phyloP scores from a whole-genome alignment of 768 basidiomycete genomes.

The Psilocybe azurescens region DNA sequence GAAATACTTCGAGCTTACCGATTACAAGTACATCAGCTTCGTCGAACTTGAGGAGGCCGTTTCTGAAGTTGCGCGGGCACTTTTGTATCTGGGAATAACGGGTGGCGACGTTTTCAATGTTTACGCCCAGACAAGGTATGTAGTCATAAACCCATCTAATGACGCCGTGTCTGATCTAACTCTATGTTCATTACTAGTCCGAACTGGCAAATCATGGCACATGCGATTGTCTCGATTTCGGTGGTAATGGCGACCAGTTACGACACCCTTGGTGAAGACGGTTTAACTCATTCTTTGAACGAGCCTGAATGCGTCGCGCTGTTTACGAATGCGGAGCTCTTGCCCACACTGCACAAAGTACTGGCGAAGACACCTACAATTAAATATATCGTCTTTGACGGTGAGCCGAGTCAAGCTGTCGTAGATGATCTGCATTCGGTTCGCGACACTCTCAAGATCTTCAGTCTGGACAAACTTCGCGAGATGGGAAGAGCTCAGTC shows the following conservation, averaged over 20 bases:
- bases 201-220: slow-evolving; percentile 89
- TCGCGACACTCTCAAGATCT: slow-evolving; percentile 64
- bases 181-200: slow-evolving; percentile 54
- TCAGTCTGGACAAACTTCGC: slow-evolving; percentile 75
- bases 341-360: slow-evolving; percentile 77
- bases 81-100: slow-evolving; percentile 71
- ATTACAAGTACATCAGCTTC: slow-evolving; percentile 85
- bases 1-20: slow-evolving; percentile 93
- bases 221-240: slow-evolving; percentile 79
- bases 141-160: slow-evolving; percentile 9
- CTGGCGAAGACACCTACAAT: slow-evolving; percentile 75
- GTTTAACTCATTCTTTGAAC: slow-evolving; percentile 89
- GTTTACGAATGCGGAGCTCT: slow-evolving; percentile 92
- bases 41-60: slow-evolving; percentile 71
- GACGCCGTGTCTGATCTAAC: slow-evolving; percentile 7
- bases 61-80: slow-evolving; percentile 67
- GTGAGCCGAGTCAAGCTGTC: slow-evolving; percentile 54
- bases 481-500: slow-evolving; percentile 62
- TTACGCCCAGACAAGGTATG: slow-evolving; percentile 85
- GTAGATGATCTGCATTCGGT: slow-evolving; percentile 63
- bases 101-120: slow-evolving; percentile 86
- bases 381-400: slow-evolving; percentile 86
- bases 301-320: slow-evolving; percentile 80
- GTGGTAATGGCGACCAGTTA: slow-evolving; percentile 93
- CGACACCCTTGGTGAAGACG: slow-evolving; percentile 92